phyloP scores from a whole-genome alignment of 1,139 yeast genomes.

The Magnusiomyces sp. region DNA sequence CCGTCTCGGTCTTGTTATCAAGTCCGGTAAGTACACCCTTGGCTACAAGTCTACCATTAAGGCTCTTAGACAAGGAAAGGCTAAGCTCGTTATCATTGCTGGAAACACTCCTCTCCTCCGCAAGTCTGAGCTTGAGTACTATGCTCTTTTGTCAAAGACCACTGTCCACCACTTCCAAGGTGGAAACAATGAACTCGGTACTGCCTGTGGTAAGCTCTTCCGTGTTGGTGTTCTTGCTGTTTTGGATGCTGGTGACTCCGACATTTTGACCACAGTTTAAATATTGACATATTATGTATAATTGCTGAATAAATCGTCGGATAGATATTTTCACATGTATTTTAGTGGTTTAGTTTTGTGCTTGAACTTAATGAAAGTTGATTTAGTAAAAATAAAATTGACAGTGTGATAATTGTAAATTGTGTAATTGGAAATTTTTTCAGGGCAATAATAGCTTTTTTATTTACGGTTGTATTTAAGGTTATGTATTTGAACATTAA shows the following conservation, averaged over 20 bases:
- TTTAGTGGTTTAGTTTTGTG: not conserved
- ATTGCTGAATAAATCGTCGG: too few species aligned
- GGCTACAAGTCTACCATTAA: constrained; percentile 99
- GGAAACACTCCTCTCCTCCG: constrained; percentile 99
- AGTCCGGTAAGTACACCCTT: constrained; percentile 99
- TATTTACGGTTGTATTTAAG: too few species aligned
- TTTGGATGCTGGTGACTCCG: constrained; percentile 99
- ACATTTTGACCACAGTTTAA: constrained; percentile 57
- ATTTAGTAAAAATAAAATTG: not conserved
- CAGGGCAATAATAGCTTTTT: not conserved
- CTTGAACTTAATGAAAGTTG: not conserved
- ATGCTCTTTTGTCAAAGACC: constrained; percentile 99
- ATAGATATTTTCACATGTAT: too few species aligned
- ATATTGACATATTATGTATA: not conserved
- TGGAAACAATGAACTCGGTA: constrained; percentile 99
- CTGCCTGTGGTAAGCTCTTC: constrained; percentile 99
- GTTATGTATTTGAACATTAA: too few species aligned
- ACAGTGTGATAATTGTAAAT: not conserved
- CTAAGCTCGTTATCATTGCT: constrained; percentile 96
- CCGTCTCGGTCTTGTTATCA: constrained; percentile 95
- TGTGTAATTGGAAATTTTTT: not conserved
- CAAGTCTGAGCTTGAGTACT: constrained; percentile 99
- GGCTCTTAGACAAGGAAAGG: constrained; percentile 91
- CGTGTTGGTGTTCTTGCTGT: constrained; percentile 97
- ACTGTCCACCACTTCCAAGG: constrained; percentile 97